Percentiles rank a stretch among this genome's conserved stretches.
These are phyloP conservation scores for Phlegmacium glaucopus DNA, from an alignment of 768 basidiomycete genomes.

Conservation along the genomic window DNA sequence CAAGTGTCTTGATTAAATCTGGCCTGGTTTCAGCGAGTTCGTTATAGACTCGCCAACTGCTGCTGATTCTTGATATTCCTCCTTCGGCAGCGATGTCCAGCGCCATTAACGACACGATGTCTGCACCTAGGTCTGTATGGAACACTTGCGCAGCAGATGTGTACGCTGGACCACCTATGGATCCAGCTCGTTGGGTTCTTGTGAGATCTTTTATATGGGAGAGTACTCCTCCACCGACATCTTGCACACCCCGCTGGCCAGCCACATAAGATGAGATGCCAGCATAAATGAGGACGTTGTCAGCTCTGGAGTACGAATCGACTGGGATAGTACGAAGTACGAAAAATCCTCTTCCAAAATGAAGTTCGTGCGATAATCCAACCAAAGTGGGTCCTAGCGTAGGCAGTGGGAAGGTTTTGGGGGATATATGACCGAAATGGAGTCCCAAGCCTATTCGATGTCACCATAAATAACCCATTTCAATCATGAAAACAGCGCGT, in stretches of 20 bases:
- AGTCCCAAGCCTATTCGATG: constrained; percentile 18
- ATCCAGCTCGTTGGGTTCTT: constrained; percentile 30
- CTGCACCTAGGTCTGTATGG: constrained; percentile 42
- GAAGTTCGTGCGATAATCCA: constrained; percentile 37
- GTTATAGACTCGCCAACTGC: constrained; percentile 44
- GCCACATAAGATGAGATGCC: constrained; percentile 28
- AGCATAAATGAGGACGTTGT: constrained; percentile 41
- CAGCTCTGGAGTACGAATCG: constrained; percentile 34
- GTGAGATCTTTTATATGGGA: constrained; percentile 47
- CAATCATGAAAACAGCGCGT: background rate
- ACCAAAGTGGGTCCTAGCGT: constrained; percentile 32
- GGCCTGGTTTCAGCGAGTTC: constrained; percentile 44
- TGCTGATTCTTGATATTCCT: constrained; percentile 42
- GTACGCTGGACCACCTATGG: constrained; percentile 41
- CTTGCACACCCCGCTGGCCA: constrained; percentile 15
- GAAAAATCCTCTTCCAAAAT: constrained; percentile 45
- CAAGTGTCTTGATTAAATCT: constrained; percentile 38
- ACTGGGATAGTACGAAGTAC: constrained; percentile 45
- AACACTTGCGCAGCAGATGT: constrained; percentile 50
- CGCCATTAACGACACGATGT: constrained; percentile 42
- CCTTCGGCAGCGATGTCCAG: constrained; percentile 41
- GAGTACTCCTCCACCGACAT: constrained; percentile 32
- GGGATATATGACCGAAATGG: constrained; percentile 27
- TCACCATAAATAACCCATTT: background rate
- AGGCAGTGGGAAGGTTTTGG: constrained; percentile 42